These are phyloP conservation scores for Aspergillus novofumigatus DNA, from an alignment of 2,329 filamentous ascomycete genomes.

Conservation along the genomic window DNA sequence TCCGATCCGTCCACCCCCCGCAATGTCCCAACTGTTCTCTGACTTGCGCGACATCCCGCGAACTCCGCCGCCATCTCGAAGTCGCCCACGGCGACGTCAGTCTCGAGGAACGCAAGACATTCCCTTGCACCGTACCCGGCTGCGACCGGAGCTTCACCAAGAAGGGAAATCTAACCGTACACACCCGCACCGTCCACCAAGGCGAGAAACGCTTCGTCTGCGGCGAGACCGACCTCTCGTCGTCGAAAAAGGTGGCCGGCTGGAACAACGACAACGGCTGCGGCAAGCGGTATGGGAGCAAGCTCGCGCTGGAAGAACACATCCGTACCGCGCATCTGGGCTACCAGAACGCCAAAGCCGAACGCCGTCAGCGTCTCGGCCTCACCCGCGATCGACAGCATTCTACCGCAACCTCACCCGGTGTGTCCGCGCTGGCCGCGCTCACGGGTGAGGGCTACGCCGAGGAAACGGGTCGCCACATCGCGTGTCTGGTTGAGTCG, in stretches of 20 bases:
- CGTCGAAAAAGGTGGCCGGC: slow-evolving; percentile 53
- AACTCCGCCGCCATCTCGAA: slow-evolving; percentile 73
- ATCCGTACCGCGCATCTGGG: slow-evolving; percentile 76
- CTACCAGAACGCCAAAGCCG: slow-evolving; percentile 43
- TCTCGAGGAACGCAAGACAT: slow-evolving; percentile 60
- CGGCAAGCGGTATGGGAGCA: slow-evolving; percentile 70
- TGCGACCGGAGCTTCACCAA: slow-evolving; percentile 78
- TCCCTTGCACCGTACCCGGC: slow-evolving; percentile 61
- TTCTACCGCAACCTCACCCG: slow-evolving; percentile 9
- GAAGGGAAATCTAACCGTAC: slow-evolving; percentile 75
- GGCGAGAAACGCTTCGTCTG: slow-evolving; percentile 73
- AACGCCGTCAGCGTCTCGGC: slow-evolving; percentile 33
- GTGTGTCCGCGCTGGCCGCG: slow-evolving; percentile 39
- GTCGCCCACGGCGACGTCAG: slow-evolving; percentile 62
- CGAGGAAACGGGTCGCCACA: slow-evolving; percentile 45
- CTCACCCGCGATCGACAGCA: slow-evolving; percentile 12
- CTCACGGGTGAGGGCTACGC: slow-evolving; percentile 57
- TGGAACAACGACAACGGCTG: slow-evolving; percentile 69
- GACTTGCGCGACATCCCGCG: slow-evolving; percentile 61
- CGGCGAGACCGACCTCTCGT: slow-evolving; percentile 60
- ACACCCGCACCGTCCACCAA: slow-evolving; percentile 73
- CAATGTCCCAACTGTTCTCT: slow-evolving; percentile 71
- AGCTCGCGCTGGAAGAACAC: slow-evolving; percentile 76
- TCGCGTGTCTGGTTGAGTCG: slow-evolving; percentile 47
- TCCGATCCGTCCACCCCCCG: slow-evolving; percentile 66